Conservation (phyloP, 345 rosid species). For the Rhodamnia rubescens region DNA sequence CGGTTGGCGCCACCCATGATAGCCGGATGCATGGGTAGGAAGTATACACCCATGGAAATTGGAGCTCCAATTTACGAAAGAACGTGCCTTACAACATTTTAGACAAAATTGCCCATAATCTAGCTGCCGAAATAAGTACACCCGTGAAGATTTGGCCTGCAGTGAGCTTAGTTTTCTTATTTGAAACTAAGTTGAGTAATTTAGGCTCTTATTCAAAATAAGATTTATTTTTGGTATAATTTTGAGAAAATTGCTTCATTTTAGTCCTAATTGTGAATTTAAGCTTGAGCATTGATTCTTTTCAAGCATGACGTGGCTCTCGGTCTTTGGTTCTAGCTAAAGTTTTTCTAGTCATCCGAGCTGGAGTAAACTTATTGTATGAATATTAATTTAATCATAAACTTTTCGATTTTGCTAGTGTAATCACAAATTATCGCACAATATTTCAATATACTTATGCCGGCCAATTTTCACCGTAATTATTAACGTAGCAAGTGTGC, state of each 20-base stretch:
- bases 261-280: not conserved
- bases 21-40: slow-evolving; percentile 23
- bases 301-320: accelerated
- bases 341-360: not conserved
- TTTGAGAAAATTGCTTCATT: not conserved
- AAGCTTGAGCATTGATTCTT: not conserved
- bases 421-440: not conserved
- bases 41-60: slow-evolving; percentile 29
- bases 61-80: not conserved
- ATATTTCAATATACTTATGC: not conserved
- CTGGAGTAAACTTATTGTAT: not conserved
- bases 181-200: not conserved
- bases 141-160: not conserved
- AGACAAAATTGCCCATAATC: not conserved
- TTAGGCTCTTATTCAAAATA: not conserved
- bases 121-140: not conserved
- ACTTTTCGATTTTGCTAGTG: not conserved
- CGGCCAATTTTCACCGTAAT: not conserved
- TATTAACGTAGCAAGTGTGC: not conserved
- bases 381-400: not conserved
- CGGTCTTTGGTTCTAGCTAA: not conserved
- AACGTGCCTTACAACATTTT: not conserved
- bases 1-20: slow-evolving; percentile 20
- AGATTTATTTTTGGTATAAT: not conserved
- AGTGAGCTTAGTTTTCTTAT: not conserved